Evolutionary conservation across 495 filamentous ascomycete genomes (phyloP).

Genomic region (Hyaloscypha hepaticicola): DNA sequence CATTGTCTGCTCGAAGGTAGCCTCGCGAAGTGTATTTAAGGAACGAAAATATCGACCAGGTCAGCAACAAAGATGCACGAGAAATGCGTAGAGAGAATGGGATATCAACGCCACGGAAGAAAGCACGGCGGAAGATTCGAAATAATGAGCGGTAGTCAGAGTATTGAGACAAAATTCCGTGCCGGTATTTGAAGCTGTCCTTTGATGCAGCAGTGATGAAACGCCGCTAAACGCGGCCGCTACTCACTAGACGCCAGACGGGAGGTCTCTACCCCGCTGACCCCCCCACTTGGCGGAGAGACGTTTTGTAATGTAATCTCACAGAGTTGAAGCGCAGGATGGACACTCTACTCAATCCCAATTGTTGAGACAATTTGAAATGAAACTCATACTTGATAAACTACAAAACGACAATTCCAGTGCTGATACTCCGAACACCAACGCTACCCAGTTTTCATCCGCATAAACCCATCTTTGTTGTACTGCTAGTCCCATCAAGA

Average conservation of each 20-base stretch:
- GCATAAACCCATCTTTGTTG: constrained; percentile 2
- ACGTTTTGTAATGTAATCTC: too few species aligned
- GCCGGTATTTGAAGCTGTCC: background rate
- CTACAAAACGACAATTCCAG: background rate
- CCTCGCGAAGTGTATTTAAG: background rate
- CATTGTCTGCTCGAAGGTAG: constrained; percentile 37
- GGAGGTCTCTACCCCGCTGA: background rate
- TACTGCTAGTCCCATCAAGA: background rate
- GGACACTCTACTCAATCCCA: too few species aligned
- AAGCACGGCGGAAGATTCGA: background rate
- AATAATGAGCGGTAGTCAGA: constrained; percentile 17
- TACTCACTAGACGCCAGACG: background rate
- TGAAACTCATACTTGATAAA: background rate
- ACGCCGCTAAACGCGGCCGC: constrained; percentile 13
- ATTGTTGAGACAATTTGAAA: background rate
- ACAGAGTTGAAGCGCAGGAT: too few species aligned
- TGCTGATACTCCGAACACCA: constrained; percentile 25
- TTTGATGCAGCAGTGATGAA: constrained; percentile 16
- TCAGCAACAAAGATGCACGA: background rate
- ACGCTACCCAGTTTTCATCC: constrained; percentile 19
- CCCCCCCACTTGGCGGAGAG: background rate
- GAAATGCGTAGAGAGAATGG: background rate
- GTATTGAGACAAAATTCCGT: constrained; percentile 12
- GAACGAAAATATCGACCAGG: background rate
- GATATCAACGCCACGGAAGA: background rate